Evolutionary conservation across 1,139 yeast genomes (phyloP), one percentile per base, ranked within the genome.

Genomic region (Hyphopichia khmerensis): DNA sequence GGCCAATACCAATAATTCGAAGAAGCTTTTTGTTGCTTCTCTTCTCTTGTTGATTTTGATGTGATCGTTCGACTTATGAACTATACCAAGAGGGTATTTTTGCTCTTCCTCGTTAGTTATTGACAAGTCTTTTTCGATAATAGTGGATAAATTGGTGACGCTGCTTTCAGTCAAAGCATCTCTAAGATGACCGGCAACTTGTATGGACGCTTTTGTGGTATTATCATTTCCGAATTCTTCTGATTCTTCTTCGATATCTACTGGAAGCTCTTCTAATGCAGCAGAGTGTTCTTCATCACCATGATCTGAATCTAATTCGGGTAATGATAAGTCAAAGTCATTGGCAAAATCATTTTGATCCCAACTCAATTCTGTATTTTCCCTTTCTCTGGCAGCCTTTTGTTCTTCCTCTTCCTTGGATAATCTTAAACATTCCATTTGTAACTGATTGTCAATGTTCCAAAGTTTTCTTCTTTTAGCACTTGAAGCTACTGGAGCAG

Each of bases 1-100:
- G 1, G 96, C 95, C 48, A 90, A 69, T 1, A 89, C 93, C 53
- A 91, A 71, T 59, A 90, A 63, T 58, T 90, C 96, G 56, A 90
- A 89, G 63, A 90, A 90, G 48, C 87, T 78, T 54, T 80, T 79
- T 9, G 90, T 79, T 1, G 91, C 93, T 52, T 84, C 83, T 48
- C 71, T 71, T 52, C 76, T 79, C 38, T 75, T 70, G 44, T 70
- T 68, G 8, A 68, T 48, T 18, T 43, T 55, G n/a, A 49, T 50
- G 2, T 50, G 36, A 1, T 48, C 48, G 17, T 34, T 41, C 1
- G 48, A 44, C 39, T 55, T 55, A 38, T 48, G 53, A 2, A 48
- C 51, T 2, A 52, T 38, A 3, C 75, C 75, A 26, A 70, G 57
- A 13, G 76, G 75, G 2, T 44, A 38, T 17, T 44, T 43, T 2